Conservation (phyloP, 306 rosid genomes). For the Prunus kanzakura region DNA sequence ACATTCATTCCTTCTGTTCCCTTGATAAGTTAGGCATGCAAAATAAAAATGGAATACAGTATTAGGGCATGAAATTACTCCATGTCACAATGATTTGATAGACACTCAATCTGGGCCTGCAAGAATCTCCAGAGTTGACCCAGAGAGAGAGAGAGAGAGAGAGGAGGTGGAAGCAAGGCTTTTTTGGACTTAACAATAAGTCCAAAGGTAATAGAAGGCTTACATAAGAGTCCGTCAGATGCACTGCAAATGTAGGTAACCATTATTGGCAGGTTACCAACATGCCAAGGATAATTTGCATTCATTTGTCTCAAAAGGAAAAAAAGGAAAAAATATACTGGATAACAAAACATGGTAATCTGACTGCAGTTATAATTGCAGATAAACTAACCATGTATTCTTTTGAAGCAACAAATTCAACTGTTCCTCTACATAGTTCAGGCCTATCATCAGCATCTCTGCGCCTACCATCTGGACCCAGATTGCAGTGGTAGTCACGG, state of each 20-base stretch:
- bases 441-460: conserved; percentile 98
- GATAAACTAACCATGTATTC: conserved; percentile 82
- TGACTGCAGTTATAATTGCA: neutral
- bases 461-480: conserved; percentile 98
- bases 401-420: conserved; percentile 92
- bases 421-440: conserved; percentile 95
- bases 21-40: neutral
- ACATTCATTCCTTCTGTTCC: too few relatives aligned
- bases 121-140: neutral
- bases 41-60: neutral
- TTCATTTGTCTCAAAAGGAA: neutral
- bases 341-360: neutral
- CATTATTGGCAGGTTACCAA: neutral
- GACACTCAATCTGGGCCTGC: too few relatives aligned
- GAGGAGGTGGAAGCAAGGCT: too few relatives aligned
- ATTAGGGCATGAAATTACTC: neutral
- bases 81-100: neutral
- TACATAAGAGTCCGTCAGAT: too few relatives aligned
- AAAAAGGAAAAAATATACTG: neutral
- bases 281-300: neutral
- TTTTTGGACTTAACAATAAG: too few relatives aligned
- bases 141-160: too few relatives aligned
- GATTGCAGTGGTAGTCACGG: conserved; percentile 95
- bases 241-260: neutral
- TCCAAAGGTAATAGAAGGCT: neutral